phyloP scores from a whole-genome alignment of 116 monocot species.

The Phalaenopsis hybrid region DNA sequence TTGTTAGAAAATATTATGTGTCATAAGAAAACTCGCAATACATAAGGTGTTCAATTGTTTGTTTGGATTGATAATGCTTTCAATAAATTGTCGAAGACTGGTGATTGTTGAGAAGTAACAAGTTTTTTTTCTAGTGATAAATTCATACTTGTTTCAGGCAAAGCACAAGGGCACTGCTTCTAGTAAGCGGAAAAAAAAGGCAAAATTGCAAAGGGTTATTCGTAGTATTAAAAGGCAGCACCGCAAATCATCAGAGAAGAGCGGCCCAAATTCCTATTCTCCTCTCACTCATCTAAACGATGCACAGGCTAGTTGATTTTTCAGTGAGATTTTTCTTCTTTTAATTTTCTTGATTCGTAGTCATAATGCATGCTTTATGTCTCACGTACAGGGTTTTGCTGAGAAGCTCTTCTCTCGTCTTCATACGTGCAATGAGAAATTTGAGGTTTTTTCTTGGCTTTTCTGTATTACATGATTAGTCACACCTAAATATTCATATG shows the following conservation, averaged over 20 bases:
- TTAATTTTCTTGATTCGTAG: not conserved
- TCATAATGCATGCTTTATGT: conserved; percentile 2
- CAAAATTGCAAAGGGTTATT: conserved; percentile 78
- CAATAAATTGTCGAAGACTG: not conserved
- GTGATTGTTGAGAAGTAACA: not conserved
- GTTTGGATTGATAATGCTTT: not conserved
- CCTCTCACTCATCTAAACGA: conserved; percentile 87
- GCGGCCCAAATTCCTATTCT: conserved; percentile 58
- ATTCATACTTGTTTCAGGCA: conserved; percentile 41
- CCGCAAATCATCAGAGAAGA: conserved; percentile 47
- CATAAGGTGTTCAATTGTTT: not conserved
- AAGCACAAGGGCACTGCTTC: conserved; percentile 71
- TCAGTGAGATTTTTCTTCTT: not conserved
- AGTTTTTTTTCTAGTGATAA: not conserved
- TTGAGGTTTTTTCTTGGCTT: conserved; percentile 53
- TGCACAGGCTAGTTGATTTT: conserved; percentile 60
- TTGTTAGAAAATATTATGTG: not conserved
- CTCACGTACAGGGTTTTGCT: conserved; percentile 59
- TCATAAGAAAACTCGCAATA: not conserved
- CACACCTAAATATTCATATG: not conserved
- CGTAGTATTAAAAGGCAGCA: conserved; percentile 89
- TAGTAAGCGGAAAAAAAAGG: conserved; percentile 98
- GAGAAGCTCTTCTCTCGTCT: conserved; percentile 90
- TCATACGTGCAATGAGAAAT: conserved; percentile 77
- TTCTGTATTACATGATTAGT: not conserved